Evolutionary conservation across 139 green algal species (phyloP).

Genomic region (Bryopsis sp.): DNA sequence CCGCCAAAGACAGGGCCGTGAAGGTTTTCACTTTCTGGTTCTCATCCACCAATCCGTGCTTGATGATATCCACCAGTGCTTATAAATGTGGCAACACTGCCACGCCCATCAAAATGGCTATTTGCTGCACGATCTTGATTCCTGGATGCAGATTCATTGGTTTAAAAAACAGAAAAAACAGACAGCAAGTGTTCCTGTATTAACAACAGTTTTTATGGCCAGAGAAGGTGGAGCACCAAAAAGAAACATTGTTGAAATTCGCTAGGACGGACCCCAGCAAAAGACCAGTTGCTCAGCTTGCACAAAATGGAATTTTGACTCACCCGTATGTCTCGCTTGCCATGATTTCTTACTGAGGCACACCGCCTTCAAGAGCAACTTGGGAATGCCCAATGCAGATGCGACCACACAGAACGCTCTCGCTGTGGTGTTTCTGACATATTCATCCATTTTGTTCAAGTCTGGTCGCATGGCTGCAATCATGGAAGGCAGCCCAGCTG

Average conservation of each 20-base stretch:
- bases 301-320: too few relatives aligned
- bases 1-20: conserved; percentile 82
- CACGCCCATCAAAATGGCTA: conserved; percentile 94
- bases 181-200: too few relatives aligned
- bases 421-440: conserved; percentile 93
- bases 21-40: conserved; percentile 90
- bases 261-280: too few relatives aligned
- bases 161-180: too few relatives aligned
- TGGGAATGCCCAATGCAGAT: conserved; percentile 88
- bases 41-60: conserved; percentile 67
- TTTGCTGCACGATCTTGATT: conserved; percentile 99
- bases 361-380: conserved; percentile 96
- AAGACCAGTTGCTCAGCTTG: too few relatives aligned
- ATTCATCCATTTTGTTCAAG: conserved; percentile 99
- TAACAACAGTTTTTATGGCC: too few relatives aligned
- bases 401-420: conserved; percentile 87
- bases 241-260: too few relatives aligned
- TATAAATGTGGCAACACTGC: conserved; percentile 95
- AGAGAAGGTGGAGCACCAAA: too few relatives aligned
- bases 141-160: too few relatives aligned
- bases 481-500: conserved; percentile 82
- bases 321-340: conserved; percentile 39
- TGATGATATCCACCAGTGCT: conserved; percentile 92
- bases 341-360: conserved; percentile 94
- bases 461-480: conserved; percentile 98